Evolutionary conservation across 352 stramenopile genomes (phyloP), one percentile per base, ranked within the genome.

Genomic region (Pythium myriotylum): DNA sequence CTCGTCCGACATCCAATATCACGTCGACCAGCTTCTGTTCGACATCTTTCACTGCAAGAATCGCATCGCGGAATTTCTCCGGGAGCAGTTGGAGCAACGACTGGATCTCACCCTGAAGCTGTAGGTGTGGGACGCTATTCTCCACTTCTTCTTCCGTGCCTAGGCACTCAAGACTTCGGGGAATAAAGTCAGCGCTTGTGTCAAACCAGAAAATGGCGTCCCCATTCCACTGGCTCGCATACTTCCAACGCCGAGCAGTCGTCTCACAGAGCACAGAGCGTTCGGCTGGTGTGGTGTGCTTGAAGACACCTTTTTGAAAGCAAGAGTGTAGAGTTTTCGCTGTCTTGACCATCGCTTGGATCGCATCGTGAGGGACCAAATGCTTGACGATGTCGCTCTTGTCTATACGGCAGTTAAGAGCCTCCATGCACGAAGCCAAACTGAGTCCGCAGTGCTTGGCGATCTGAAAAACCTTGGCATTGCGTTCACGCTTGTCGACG

Each of bases 181-280:
- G 62, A 9, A 53, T 33, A 10, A 67, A 67, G 41, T 81, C 69
- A 1, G 53, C 22, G 2, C 37, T 29, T 0, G 14, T 19, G 23
- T 78, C 65, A 27, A 81, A 81, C 73, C 70, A 81, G 57, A 81
- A 70, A 16, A 66, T 70, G 70, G 12, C 46, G 20, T 14, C 5
- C n/a, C 33, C 33, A 40, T 40, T 40, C 8, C 33, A 40, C 33
- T 40, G 8, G 33, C 8, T 40, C 33, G 33, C 33, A 40, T 40
- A 54, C 24, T 10, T 29, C 48, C 48, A 43, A 29, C 48, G 27
- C 12, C 48, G 17, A 7, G 8, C 7, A 9, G 29, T 54, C 48
- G 29, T 54, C 48, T 39, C 47, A 9, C n/a, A 41, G 14, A 54
- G 29, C 29, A 32, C 29, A 4, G 52, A 26, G 70, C 78, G 54